Evolutionary conservation across 164 flowering plant species (phyloP).

Genomic region (Stephania cephalantha): DNA sequence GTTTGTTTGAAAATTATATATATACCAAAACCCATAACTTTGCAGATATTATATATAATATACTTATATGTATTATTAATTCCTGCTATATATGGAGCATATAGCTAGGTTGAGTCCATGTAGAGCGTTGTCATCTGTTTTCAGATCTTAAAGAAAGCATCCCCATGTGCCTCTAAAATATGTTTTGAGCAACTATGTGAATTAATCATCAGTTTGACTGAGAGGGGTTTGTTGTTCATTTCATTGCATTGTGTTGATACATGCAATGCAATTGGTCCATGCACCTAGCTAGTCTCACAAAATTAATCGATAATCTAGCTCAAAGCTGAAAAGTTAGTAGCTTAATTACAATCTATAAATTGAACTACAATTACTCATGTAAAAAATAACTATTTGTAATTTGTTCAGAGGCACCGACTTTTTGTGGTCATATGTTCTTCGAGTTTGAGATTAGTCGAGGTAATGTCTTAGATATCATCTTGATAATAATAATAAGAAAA

Average conservation of each 20-base stretch:
- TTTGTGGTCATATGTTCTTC: too few relatives aligned
- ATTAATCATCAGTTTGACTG: not conserved
- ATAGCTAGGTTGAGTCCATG: not conserved
- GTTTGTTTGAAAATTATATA: not conserved
- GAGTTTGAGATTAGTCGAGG: too few relatives aligned
- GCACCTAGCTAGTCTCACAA: not conserved
- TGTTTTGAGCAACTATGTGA: too few relatives aligned
- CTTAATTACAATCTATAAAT: too few relatives aligned
- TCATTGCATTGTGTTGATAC: not conserved
- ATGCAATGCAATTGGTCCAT: slow-evolving; percentile 1
- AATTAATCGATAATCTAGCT: too few relatives aligned
- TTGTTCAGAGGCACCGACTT: too few relatives aligned
- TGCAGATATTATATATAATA: not conserved
- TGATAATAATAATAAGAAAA: too few relatives aligned
- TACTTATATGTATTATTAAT: not conserved
- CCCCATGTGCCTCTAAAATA: slow-evolving; percentile 7
- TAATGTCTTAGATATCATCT: too few relatives aligned
- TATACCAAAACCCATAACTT: not conserved
- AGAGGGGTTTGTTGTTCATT: not conserved
- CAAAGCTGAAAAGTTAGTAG: too few relatives aligned
- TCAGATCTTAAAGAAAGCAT: not conserved
- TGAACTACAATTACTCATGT: too few relatives aligned
- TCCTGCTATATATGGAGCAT: not conserved
- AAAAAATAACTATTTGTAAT: too few relatives aligned
- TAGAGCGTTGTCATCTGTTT: not conserved